Evolutionary conservation across 1,139 yeast genomes (phyloP).

Genomic region (Eremothecium cymbalariae): DNA sequence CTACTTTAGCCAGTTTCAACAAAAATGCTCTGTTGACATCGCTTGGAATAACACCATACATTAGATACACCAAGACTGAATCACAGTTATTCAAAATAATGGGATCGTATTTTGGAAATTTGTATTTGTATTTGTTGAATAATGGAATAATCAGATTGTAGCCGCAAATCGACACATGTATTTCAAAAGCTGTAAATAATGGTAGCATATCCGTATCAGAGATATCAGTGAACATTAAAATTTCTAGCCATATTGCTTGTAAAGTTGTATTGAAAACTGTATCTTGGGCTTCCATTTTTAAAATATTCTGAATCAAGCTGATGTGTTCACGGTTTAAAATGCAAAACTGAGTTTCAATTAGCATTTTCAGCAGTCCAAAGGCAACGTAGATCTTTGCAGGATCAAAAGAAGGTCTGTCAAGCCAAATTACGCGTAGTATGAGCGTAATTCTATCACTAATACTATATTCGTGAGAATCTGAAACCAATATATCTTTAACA

Average conservation of each 20-base stretch:
- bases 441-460: slow-evolving; percentile 25
- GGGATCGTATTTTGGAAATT: neutral
- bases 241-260: slow-evolving; percentile 44
- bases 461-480: slow-evolving; percentile 20
- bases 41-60: slow-evolving; percentile 2
- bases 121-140: neutral
- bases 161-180: slow-evolving; percentile 1
- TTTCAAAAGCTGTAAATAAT: neutral
- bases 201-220: no score
- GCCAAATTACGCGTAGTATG: slow-evolving; percentile 41
- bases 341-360: slow-evolving; percentile 31
- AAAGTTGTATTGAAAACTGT: slow-evolving; percentile 43
- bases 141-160: slow-evolving; percentile 2
- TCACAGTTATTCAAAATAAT: neutral
- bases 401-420: slow-evolving; percentile 50
- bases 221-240: slow-evolving; percentile 35
- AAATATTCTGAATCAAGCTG: slow-evolving; percentile 36
- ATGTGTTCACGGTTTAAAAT: slow-evolving; percentile 33
- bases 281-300: slow-evolving; percentile 53
- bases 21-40: neutral
- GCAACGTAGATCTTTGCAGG: slow-evolving; percentile 61
- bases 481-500: slow-evolving; percentile 37
- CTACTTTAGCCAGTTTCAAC: neutral
- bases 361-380: slow-evolving; percentile 50
- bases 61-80: neutral